Evolutionary conservation across 116 monocot species (phyloP).

Genomic region (Phalaenopsis hybrid): DNA sequence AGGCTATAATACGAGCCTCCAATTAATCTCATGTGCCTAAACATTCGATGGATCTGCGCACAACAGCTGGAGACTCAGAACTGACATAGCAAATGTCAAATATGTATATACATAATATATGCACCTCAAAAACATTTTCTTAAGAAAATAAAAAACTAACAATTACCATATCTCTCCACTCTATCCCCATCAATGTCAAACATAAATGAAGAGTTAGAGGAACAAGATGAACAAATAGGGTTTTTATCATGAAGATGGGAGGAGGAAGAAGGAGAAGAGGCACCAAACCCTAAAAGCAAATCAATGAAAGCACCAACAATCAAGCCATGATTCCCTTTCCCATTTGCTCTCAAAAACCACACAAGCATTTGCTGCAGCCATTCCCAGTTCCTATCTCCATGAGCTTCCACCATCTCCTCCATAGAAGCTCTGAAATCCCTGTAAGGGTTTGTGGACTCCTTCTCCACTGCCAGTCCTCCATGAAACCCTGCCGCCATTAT

Average conservation of each 20-base stretch:
- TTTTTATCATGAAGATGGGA: background rate
- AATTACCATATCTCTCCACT: background rate
- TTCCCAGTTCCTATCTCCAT: constrained; percentile 24
- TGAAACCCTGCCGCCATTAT: background rate
- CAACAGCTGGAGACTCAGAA: no score
- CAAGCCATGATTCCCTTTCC: constrained; percentile 21
- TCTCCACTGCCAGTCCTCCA: constrained; percentile 21
- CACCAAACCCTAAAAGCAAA: constrained; percentile 20
- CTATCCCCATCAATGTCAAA: constrained; percentile 3
- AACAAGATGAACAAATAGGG: background rate
- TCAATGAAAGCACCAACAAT: constrained; percentile 44
- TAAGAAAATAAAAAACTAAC: background rate
- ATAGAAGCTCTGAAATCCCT: constrained; percentile 41
- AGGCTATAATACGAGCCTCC: no score
- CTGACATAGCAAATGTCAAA: no score
- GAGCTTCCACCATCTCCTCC: constrained; percentile 54
- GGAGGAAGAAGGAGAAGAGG: constrained; percentile 8
- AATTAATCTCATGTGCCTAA: no score
- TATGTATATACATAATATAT: no score
- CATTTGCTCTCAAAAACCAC: constrained; percentile 38
- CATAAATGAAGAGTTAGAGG: constrained; percentile 1
- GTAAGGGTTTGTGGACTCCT: constrained; percentile 39
- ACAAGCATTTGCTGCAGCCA: constrained; percentile 41
- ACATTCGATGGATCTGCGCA: no score
- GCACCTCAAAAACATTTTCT: background rate